Evolutionary conservation across 257 asterid species (phyloP).

Genomic region (Dorcoceras hygrometricum): DNA sequence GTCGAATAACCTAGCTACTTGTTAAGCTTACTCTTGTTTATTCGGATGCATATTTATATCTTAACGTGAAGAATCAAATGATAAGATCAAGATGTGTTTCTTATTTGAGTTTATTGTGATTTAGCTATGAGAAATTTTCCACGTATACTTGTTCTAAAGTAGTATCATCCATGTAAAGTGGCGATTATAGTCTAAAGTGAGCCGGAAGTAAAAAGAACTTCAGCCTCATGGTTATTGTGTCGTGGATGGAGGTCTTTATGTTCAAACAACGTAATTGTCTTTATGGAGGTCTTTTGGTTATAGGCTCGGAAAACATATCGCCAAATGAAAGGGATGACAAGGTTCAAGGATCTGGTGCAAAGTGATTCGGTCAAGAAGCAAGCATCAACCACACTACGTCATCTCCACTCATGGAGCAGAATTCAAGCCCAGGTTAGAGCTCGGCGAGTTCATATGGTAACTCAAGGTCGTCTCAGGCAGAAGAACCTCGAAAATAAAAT

Average conservation of each 20-base stretch:
- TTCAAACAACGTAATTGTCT: neutral
- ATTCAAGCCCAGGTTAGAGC: conserved; percentile 68
- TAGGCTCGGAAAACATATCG: conserved; percentile 70
- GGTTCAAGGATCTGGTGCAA: conserved; percentile 57
- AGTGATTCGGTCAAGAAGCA: conserved; percentile 61
- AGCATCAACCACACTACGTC: conserved; percentile 61
- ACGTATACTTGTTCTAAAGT: neutral
- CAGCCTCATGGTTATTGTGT: neutral
- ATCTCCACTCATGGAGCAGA: conserved; percentile 70
- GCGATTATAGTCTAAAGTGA: neutral
- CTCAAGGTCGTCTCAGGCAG: conserved; percentile 70
- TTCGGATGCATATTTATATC: neutral
- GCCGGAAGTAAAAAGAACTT: neutral
- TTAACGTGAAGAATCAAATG: neutral
- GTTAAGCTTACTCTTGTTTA: neutral
- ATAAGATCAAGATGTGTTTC: neutral
- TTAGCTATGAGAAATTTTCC: neutral
- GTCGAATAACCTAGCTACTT: conserved; percentile 1
- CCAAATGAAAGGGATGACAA: conserved; percentile 47
- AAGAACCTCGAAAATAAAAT: conserved; percentile 73
- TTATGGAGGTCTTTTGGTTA: no score
- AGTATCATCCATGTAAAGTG: neutral
- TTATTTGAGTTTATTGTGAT: neutral
- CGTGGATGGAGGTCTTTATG: neutral
- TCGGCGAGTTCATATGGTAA: conserved; percentile 71